Evolutionary conservation across 1,139 yeast species (phyloP), one percentile per base, ranked within the genome.

Genomic region (Pichia sp.): DNA sequence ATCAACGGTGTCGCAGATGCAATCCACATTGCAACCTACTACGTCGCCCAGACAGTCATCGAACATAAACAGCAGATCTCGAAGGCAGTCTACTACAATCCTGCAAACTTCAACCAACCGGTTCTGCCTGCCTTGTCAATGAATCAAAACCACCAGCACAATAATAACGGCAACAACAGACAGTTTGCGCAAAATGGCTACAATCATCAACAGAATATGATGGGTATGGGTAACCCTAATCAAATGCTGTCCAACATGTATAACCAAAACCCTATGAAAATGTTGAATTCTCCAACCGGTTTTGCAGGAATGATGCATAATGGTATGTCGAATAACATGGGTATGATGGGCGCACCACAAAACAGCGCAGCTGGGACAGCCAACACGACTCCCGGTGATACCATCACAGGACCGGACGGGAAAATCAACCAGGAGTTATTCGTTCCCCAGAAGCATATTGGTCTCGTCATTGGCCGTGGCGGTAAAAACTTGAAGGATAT

Each of bases 1-100:
- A 79, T 90, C 19, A 75, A 79, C 13, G 97, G 97, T 4, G 95
- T 87, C 10, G 90, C 92, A 4, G 95, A 87, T 70, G 92, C 96
- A 2, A 81, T 90, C 51, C 95, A 88, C 65, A 87, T 88, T 61
- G 97, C 97, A 7, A 76, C 85, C 0, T 87, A 84, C 67, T 85
- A 85, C 65, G 78, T 89, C 55, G 82, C 87, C 2, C 85, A 83
- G 66, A 85, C 87, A 7, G 75, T 85, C 54, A 68, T 81, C 57
- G 87, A 83, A 60, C 85, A 82, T 65, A 78, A 78, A 59, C 82
- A 79, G 53, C 71, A 74, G 75, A 76, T 61, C 72, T 74, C 64
- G 75, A 83, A 66, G 71, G 82, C 59, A 11, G 71, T 85, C 1
- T 84, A 75, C 64, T 86, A 86, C 67, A 84, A 84, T 63, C 90